Evolutionary conservation across 1,284 basidiomycete genomes (phyloP), one percentile per base, ranked within the genome.

Genomic region (Ganoderma meredithae): DNA sequence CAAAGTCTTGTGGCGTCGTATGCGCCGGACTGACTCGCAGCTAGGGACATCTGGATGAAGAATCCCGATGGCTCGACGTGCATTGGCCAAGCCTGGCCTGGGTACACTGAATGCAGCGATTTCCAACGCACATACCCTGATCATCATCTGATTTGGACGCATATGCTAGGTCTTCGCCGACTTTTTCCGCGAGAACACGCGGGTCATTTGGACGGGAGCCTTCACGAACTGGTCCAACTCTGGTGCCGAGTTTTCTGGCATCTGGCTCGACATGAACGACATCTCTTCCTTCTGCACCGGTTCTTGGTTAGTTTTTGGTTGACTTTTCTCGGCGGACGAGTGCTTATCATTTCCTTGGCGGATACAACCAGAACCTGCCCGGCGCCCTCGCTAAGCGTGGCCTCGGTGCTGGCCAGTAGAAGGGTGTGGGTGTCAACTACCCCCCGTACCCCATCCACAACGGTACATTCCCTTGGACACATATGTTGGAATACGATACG

Each of bases 191-290:
- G 78, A 85, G 15, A 85, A 87, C 62, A 85, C 88, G 0, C 83
- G 85, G 27, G 52, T 55, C 25, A 74, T 65, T 52, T 77, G 77
- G 76, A 75, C 75, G 1, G 77, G 77, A 63, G 74, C 75, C 22
- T 69, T 79, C 36, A 63, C 41, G 52, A 92, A 92, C 75, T 92
- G 89, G 88, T 85, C 82, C 17, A 72, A 80, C 19, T 74, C 81
- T 3, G 88, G 88, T 1, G 83, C 92, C 27, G 82, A 85, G 53
- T 90, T 88, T 74, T 87, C 87, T 43, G 90, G 90, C 4, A 86
- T 93, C 64, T 94, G 92, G 92, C 82, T 93, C 0, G 92, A 94
- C 77, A 92, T 93, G 89, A 91, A 92, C 63, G 90, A 92, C 72
- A 82, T 84, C 19, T 86, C 85, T 53, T 89, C 88, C 2, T 91